phyloP scores from a whole-genome alignment of 305 asterid species.

The Fraxinus ornus region DNA sequence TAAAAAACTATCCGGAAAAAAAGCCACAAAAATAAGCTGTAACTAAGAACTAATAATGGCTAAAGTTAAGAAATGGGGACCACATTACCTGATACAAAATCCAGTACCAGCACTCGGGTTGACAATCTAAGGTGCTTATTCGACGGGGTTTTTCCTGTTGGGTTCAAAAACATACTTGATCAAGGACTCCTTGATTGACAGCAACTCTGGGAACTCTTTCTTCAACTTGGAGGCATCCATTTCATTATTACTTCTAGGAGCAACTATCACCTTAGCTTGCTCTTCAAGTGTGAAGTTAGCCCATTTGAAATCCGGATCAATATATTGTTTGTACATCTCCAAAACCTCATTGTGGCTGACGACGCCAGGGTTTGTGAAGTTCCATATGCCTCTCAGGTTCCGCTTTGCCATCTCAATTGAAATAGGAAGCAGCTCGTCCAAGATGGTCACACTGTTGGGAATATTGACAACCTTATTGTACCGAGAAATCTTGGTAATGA shows the following conservation, averaged over 20 bases:
- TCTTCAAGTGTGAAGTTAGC: slow-evolving; percentile 83
- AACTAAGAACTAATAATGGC: neutral
- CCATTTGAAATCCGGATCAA: slow-evolving; percentile 57
- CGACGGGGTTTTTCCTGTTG: slow-evolving; percentile 59
- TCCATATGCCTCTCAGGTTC: slow-evolving; percentile 85
- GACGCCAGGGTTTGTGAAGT: slow-evolving; percentile 90
- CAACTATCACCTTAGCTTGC: slow-evolving; percentile 91
- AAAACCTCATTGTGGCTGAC: slow-evolving; percentile 85
- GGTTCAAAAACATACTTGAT: slow-evolving; percentile 78
- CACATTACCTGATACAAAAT: slow-evolving; percentile 2
- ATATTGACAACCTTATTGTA: slow-evolving; percentile 83
- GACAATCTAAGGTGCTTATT: slow-evolving; percentile 9
- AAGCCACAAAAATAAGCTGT: neutral
- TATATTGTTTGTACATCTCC: slow-evolving; percentile 78
- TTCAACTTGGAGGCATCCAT: slow-evolving; percentile 83
- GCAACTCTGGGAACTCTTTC: slow-evolving; percentile 76
- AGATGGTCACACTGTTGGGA: slow-evolving; percentile 91
- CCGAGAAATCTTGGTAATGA: slow-evolving; percentile 84
- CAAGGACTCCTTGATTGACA: slow-evolving; percentile 77
- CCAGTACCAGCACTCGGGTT: slow-evolving; percentile 19
- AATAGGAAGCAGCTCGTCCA: slow-evolving; percentile 93
- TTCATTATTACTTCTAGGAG: slow-evolving; percentile 83
- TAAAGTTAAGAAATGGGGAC: neutral
- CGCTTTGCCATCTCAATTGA: slow-evolving; percentile 95
- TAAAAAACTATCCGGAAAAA: neutral